Conservation (phyloP, 2,329 filamentous ascomycete species). For the Cadophora gregata region DNA sequence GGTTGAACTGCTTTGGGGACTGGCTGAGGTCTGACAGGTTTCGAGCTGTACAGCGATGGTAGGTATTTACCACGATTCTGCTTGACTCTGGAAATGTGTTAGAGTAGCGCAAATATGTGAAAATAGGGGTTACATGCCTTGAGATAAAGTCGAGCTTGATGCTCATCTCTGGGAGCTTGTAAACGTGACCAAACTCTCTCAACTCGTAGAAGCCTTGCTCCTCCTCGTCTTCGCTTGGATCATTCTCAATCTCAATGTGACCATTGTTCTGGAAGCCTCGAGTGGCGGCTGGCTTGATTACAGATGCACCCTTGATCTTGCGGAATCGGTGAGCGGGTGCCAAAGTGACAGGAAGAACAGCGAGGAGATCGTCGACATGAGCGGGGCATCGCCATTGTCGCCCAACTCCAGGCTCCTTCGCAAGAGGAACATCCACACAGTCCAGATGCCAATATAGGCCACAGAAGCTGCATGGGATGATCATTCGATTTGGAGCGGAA, state of each 20-base stretch:
- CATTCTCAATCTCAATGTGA: conserved; percentile 72
- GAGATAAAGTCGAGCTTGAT: conserved; percentile 76
- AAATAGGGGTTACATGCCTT: conserved; percentile 52
- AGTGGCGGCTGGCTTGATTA: conserved; percentile 57
- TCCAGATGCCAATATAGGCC: conserved; percentile 88
- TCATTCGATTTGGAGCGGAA: conserved; percentile 64
- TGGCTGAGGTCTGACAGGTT: background rate
- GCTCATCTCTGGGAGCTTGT: conserved; percentile 67
- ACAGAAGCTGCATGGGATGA: conserved; percentile 88
- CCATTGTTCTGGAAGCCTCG: conserved; percentile 76
- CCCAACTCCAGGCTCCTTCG: conserved; percentile 75
- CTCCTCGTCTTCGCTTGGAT: conserved; percentile 57
- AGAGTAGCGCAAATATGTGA: conserved; percentile 18
- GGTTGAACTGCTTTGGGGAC: background rate
- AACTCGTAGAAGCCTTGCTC: conserved; percentile 61
- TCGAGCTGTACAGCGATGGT: conserved; percentile 17
- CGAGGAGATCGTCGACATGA: conserved; percentile 79
- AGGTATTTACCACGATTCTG: conserved; percentile 27
- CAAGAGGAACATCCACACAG: conserved; percentile 84
- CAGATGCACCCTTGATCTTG: conserved; percentile 60
- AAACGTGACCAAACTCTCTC: conserved; percentile 67
- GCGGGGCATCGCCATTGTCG: conserved; percentile 86
- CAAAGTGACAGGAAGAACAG: conserved; percentile 59
- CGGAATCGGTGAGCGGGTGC: conserved; percentile 67
- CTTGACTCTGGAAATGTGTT: conserved; percentile 33